Evolutionary conservation across 495 filamentous ascomycete genomes (phyloP), one percentile per base, ranked within the genome.

Genomic region (Hyphodiscus hymeniophilus): DNA sequence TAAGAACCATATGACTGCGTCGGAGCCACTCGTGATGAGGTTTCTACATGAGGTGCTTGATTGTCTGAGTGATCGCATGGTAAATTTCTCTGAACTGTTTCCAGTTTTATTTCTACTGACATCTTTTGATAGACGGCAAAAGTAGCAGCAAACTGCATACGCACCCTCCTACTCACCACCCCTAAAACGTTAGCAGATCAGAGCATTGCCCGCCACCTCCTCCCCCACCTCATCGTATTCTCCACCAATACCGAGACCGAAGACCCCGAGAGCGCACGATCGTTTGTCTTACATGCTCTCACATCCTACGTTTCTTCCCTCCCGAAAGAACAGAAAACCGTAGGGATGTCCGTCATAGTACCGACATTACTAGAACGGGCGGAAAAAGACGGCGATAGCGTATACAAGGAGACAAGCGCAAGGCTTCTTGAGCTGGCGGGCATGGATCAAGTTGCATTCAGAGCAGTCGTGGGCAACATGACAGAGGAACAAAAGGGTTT

Each of bases 61-160:
- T 60, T 92, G 88, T 64, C 70, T 96, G 30, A 85, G 82, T 31
- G 88, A 88, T 53, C 74, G 76, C 49, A 80, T 82, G 78, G 76
- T 76, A 64, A 51, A 66, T 52, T 17, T 30, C 11, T n/a, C n/a
- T n/a, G n/a, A n/a, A n/a, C 26, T 22, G 40, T 53, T 38, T 15
- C n/a, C 24, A 11, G 23, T 26, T 21, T 38, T 24, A 47, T 39
- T 35, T 23, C 2, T 24, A 23, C 40, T 51, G 52, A 57, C 21
- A 38, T 40, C 31, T 24, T 30, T 44, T 18, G 36, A 21, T 32
- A 89, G 84, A 74, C 85, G 59, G 83, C 87, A 21, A 94, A 85
- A 55, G 87, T 95, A 30, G 90, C 92, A 4, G 81, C 87, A 16
- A 85, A 87, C 55, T 96, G 92, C 63, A 73, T 87, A 42, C 80